phyloP scores from a whole-genome alignment of 2,329 filamentous ascomycete species.

The Aspergillus piperis region DNA sequence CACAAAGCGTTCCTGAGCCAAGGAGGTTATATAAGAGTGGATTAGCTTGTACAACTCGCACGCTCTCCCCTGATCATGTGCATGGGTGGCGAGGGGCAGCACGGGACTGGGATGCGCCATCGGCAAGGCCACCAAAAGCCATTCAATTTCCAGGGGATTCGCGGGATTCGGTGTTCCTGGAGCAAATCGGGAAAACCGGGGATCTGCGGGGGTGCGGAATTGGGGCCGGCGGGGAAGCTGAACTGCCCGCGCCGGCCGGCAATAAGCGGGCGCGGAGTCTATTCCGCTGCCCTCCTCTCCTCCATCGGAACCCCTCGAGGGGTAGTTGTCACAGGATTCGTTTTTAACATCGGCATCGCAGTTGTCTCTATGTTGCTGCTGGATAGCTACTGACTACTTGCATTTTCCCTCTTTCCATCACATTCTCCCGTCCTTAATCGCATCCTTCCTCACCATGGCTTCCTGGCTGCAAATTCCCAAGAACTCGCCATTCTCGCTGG shows the following conservation, averaged over 20 bases:
- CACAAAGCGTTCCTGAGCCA: background rate
- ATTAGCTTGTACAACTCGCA: background rate
- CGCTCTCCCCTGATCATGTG: background rate
- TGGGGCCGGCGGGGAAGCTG: background rate
- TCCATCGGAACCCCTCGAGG: background rate
- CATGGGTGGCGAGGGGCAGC: background rate
- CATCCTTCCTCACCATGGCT: slow-evolving; percentile 34
- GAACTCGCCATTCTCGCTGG: slow-evolving; percentile 69
- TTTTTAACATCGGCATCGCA: slow-evolving; percentile 1
- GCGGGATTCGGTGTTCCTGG: background rate
- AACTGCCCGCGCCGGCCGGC: background rate
- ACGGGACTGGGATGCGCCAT: background rate
- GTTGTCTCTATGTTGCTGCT: background rate
- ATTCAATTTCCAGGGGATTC: background rate
- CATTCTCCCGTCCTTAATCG: background rate
- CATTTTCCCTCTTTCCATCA: background rate
- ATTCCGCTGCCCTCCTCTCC: background rate
- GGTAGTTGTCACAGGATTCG: background rate
- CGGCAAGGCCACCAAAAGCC: background rate
- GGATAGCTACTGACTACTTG: background rate
- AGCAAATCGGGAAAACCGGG: background rate
- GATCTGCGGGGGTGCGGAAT: slow-evolving; percentile 1
- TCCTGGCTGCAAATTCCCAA: slow-evolving; percentile 64
- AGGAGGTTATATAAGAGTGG: background rate
- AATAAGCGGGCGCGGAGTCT: background rate